A percentile compares a stretch with the other conserved stretches of the same genome.
These are phyloP conservation scores for Ascocoryne sarcoides DNA, from an alignment of 2,329 filamentous ascomycete species.

Conservation along the genomic window DNA sequence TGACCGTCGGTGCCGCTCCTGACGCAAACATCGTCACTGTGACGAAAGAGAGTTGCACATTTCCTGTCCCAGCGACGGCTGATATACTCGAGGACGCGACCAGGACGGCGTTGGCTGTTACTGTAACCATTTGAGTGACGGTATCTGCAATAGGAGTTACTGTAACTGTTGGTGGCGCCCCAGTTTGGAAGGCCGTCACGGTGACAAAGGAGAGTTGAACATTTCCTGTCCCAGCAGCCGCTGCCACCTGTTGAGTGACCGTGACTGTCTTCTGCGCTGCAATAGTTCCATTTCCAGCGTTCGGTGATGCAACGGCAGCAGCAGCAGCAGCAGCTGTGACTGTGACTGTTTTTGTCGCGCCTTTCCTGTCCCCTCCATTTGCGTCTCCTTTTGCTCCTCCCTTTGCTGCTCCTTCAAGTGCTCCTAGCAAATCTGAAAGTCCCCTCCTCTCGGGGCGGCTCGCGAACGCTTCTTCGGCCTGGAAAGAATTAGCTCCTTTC, in stretches of 20 bases:
- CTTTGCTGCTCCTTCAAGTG: neutral
- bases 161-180: conserved; percentile 29
- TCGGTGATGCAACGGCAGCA: neutral
- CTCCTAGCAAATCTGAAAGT: too few species aligned
- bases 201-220: conserved; percentile 32
- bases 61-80: conserved; percentile 11
- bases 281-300: neutral
- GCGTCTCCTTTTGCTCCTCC: neutral
- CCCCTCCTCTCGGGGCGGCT: too few species aligned
- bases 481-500: neutral
- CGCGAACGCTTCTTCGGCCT: neutral
- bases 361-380: neutral
- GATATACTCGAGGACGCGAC: too few species aligned
- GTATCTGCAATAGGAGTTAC: conserved; percentile 29
- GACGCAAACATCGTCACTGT: conserved; percentile 30
- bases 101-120: conserved; percentile 20
- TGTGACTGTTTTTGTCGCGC: neutral
- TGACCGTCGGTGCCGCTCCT: conserved; percentile 29
- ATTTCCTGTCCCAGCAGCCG: conserved; percentile 13
- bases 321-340: neutral
- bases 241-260: conserved; percentile 20
- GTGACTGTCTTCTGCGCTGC: conserved; percentile 1
- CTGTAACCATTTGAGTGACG: conserved; percentile 11
- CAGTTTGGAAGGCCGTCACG: conserved; percentile 29
- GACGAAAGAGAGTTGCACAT: conserved; percentile 30